Percentiles rank a stretch among this genome's conserved stretches.
These are phyloP conservation scores for Dispira simplex DNA, from an alignment of 192 early-diverging fungal genomes.

Conservation along the genomic window DNA sequence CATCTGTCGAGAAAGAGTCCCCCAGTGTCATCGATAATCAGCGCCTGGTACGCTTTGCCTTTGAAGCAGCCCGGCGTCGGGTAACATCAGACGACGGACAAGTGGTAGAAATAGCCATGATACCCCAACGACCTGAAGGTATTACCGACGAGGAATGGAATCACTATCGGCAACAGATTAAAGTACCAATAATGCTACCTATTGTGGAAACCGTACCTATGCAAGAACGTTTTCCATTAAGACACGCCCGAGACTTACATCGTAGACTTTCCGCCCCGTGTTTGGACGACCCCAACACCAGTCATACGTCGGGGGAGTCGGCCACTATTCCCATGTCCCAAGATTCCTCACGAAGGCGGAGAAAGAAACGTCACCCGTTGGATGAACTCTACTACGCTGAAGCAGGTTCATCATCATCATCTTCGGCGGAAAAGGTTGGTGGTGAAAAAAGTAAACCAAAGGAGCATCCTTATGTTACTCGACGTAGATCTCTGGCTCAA, in stretches of 20 bases:
- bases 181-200: slow-evolving; percentile 7
- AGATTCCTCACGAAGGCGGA: not conserved
- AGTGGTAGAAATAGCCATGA: not conserved
- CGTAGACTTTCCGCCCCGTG: slow-evolving; percentile 3
- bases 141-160: not conserved
- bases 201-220: slow-evolving; percentile 3
- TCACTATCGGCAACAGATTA: not conserved
- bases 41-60: slow-evolving; percentile 7
- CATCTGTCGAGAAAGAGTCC: too few relatives aligned
- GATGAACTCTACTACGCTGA: slow-evolving; percentile 7
- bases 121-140: not conserved
- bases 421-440: not conserved
- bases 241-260: slow-evolving; percentile 10
- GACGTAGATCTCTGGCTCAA: not conserved
- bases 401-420: not conserved
- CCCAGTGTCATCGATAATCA: not conserved
- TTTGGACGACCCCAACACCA: not conserved
- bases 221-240: slow-evolving; percentile 5
- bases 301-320: too few relatives aligned
- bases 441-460: not conserved
- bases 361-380: not conserved
- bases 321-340: not conserved
- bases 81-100: slow-evolving; percentile 1
- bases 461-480: not conserved
- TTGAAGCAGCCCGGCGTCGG: slow-evolving; percentile 11